These are phyloP conservation scores for Emiliania huxleyi DNA, from an alignment of 78 protist species.

Conservation along the genomic window DNA sequence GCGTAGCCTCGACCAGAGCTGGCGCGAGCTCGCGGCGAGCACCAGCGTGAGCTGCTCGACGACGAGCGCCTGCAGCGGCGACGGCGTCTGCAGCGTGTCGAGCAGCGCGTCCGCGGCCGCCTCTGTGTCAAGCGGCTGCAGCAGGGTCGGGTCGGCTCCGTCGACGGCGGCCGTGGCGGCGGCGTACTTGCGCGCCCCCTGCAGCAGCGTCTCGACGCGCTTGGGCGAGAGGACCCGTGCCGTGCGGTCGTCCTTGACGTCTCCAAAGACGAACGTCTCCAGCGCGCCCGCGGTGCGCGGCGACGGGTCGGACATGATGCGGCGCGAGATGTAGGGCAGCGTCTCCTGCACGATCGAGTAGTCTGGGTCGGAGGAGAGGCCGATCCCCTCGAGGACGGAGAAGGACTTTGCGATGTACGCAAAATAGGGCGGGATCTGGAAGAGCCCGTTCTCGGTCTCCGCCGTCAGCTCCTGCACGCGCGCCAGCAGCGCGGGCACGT, in stretches of 20 bases:
- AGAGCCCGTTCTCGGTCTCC: background rate
- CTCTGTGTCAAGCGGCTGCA: background rate
- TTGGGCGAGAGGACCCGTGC: background rate
- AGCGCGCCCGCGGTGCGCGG: conserved; percentile 17
- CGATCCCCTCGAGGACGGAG: conserved; percentile 33
- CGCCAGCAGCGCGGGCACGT: conserved; percentile 2
- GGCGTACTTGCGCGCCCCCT: background rate
- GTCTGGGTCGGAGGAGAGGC: background rate
- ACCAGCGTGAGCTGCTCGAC: background rate
- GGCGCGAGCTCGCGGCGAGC: background rate
- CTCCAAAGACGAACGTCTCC: background rate
- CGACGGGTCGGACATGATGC: background rate
- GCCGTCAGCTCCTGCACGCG: conserved; percentile 30
- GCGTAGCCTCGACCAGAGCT: background rate
- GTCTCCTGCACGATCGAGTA: background rate
- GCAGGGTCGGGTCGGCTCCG: background rate
- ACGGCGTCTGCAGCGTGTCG: background rate
- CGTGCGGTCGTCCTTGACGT: background rate
- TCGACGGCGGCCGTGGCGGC: background rate
- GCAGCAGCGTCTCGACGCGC: conserved; percentile 12
- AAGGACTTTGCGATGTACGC: conserved; percentile 39
- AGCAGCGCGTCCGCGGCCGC: conserved; percentile 16
- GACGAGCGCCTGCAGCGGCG: background rate
- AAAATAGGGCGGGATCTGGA: conserved; percentile 44
- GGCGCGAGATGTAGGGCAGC: conserved; percentile 3